Evolutionary conservation across 2,329 filamentous ascomycete genomes (phyloP), one percentile per base, ranked within the genome.

Genomic region (Monilinia fructicola): DNA sequence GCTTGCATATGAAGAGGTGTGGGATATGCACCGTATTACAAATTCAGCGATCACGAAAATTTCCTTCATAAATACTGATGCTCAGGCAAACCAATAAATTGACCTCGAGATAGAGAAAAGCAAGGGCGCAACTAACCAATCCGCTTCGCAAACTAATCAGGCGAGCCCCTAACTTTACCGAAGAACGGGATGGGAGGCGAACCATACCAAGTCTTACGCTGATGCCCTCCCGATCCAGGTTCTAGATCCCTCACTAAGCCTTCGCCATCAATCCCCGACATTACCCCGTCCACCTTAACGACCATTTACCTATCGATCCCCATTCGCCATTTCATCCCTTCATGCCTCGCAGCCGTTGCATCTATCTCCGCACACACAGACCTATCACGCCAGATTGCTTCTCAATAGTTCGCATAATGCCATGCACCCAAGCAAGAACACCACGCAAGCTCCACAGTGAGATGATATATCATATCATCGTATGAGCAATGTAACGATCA

Each of bases 141-240:
- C 21, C 23, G 35, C 14, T 10, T 31, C 7, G 2, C 10, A 16
- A 38, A 7, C 21, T 6, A 38, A 61, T 31, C 14, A 26, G 46
- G 14, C 14, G 58, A 50, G 21, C 58, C 58, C 58, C 44, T 61
- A 50, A 61, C 9, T 50, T 61, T 61, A 61, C 58, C 58, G 58
- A 61, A 21, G 5, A 50, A 12, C 31, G n/a, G 44, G 58, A 50
- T 31, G 44, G 44, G 14, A 50, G 31, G 44, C n/a, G 58, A 50
- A 50, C 10, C 0, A 18, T 21, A 50, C 58, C 44, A 48, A 50
- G 58, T 28, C 18, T 18, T 50, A 18, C n/a, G 2, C 26, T 44
- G 14, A 16, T 11, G 1, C 18, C 40, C 16, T 11, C n/a, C 38
- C 26, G 21, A 35, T 48, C 23, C 12, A 28, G 56, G 42, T 31